Evolutionary conservation across 805 yeast genomes (phyloP).

Genomic region (Hanseniaspora taiwanica): DNA sequence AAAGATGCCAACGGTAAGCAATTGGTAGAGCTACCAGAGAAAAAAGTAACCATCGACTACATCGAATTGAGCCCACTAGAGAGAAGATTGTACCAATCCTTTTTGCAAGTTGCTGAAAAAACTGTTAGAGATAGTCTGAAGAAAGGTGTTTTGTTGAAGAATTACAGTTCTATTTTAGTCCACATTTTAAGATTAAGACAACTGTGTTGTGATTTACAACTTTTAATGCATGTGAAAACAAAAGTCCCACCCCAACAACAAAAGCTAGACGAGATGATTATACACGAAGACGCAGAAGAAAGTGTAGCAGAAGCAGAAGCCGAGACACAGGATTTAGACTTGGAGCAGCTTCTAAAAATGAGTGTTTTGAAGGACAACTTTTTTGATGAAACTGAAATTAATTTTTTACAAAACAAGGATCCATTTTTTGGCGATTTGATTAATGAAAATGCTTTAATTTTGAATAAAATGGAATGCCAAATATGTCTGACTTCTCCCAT

Average conservation of each 20-base stretch:
- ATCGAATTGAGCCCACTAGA: slow-evolving; percentile 45
- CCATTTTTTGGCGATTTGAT: background rate
- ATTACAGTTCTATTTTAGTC: slow-evolving; percentile 63
- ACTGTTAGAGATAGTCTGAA: slow-evolving; percentile 39
- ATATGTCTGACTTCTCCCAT: slow-evolving; percentile 69
- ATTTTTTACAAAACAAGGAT: background rate
- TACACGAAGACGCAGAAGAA: slow-evolving; percentile 1
- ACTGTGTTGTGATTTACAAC: slow-evolving; percentile 70
- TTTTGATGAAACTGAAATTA: slow-evolving; percentile 3
- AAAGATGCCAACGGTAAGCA: slow-evolving; percentile 71
- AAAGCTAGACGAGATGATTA: slow-evolving; percentile 2
- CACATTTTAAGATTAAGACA: slow-evolving; percentile 70
- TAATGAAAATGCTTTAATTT: background rate
- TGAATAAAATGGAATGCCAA: slow-evolving; percentile 50
- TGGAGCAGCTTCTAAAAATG: background rate
- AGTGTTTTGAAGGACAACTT: background rate
- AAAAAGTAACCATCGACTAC: slow-evolving; percentile 41
- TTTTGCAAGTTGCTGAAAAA: slow-evolving; percentile 36
- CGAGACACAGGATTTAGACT: slow-evolving; percentile 6
- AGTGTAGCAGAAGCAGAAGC: background rate
- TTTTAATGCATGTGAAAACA: slow-evolving; percentile 48
- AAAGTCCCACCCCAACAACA: slow-evolving; percentile 12
- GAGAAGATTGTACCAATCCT: slow-evolving; percentile 45
- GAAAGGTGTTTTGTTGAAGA: slow-evolving; percentile 36
- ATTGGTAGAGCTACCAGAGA: slow-evolving; percentile 53